phyloP scores from a whole-genome alignment of 108 stramenopile genomes.

The Seminavis robusta region DNA sequence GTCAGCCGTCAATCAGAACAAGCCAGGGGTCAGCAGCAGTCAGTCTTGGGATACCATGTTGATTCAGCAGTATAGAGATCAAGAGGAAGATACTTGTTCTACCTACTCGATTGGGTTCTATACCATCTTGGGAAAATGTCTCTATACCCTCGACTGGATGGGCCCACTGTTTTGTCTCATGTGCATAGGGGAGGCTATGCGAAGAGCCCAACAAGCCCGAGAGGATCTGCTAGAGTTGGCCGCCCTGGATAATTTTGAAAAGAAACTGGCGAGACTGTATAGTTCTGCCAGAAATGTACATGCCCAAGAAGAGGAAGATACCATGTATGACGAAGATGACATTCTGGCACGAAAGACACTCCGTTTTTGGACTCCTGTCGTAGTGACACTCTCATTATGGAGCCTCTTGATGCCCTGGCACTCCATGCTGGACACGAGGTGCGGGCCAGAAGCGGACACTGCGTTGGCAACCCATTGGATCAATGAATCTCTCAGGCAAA shows the following conservation, averaged over 20 bases:
- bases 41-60: neutral
- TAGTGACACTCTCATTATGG: conserved; percentile 44
- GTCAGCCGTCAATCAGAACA: neutral
- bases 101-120: conserved; percentile 1
- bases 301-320: too few relatives aligned
- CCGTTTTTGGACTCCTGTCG: conserved; percentile 46
- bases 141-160: too few relatives aligned
- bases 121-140: too few relatives aligned
- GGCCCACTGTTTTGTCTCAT: conserved; percentile 33
- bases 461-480: conserved; percentile 47
- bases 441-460: conserved; percentile 31
- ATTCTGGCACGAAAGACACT: conserved; percentile 23
- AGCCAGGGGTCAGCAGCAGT: neutral
- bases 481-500: conserved; percentile 9
- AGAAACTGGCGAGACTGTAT: conserved; percentile 33
- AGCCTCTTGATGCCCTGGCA: conserved; percentile 42
- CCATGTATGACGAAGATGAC: conserved; percentile 16
- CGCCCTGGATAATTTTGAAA: conserved; percentile 48
- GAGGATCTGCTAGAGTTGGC: conserved; percentile 40
- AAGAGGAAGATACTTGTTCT: conserved; percentile 3
- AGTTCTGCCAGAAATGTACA: conserved; percentile 14
- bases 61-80: conserved; percentile 4
- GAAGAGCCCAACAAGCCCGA: conserved; percentile 41
- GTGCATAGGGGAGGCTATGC: conserved; percentile 43
- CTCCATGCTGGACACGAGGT: conserved; percentile 17